A percentile compares a stretch with the other conserved stretches of the same genome.
phyloP scores from a whole-genome alignment of 495 filamentous ascomycete species.

The Staphylotrichum longicolle region DNA sequence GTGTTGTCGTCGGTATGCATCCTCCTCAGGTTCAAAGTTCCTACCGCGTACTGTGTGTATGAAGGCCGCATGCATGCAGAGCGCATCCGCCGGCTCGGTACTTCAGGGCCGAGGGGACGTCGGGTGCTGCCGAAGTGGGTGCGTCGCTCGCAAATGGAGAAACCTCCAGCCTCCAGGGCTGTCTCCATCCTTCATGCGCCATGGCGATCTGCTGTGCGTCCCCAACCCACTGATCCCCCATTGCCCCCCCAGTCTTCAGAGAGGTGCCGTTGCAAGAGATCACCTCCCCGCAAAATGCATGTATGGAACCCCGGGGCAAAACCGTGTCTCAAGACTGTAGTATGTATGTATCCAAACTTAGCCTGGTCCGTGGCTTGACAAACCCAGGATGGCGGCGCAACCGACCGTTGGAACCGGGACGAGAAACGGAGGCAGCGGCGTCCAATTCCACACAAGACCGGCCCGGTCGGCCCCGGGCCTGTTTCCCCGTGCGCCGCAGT shows the following conservation, averaged over 20 bases:
- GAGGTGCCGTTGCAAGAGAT: too few species aligned
- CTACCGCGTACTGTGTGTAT: background rate
- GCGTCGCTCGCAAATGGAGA: background rate
- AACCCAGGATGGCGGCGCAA: conserved; percentile 4
- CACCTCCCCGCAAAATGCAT: too few species aligned
- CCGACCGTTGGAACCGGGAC: conserved; percentile 1
- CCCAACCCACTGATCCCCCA: background rate
- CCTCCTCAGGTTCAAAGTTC: too few species aligned
- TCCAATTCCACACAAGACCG: too few species aligned
- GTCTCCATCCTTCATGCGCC: background rate
- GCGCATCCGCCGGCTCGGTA: background rate
- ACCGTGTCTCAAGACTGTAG: too few species aligned
- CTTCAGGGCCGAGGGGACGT: background rate
- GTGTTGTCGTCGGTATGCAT: too few species aligned
- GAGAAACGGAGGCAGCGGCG: background rate
- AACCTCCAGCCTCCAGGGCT: too few species aligned
- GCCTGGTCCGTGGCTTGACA: too few species aligned
- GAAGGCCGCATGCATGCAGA: background rate
- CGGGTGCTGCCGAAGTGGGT: conserved; percentile 18
- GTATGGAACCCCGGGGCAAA: too few species aligned
- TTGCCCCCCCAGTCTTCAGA: too few species aligned
- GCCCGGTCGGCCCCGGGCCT: conserved; percentile 5
- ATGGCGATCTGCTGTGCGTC: conserved; percentile 13
- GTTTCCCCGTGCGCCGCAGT: background rate
- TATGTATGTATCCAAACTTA: too few species aligned